A percentile compares a stretch with the other conserved stretches of the same genome.
Conservation (phyloP, 2,329 filamentous ascomycete species). For the Claviceps fusiformis region DNA sequence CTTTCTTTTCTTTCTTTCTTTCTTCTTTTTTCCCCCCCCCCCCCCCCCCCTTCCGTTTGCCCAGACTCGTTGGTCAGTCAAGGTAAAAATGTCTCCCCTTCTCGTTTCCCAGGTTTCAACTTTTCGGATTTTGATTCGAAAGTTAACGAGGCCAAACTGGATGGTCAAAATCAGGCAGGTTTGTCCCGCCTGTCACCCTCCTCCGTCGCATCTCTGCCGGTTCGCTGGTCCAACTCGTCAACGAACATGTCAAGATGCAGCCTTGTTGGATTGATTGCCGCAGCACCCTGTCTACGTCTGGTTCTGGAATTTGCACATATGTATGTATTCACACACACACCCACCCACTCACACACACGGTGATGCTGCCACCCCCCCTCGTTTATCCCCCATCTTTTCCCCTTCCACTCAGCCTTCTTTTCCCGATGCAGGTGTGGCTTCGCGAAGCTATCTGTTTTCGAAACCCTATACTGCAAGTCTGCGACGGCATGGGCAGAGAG, state of each 20-base stretch:
- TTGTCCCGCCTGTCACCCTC: background rate
- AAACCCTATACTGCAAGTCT: background rate
- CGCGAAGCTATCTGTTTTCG: no score
- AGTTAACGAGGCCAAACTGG: background rate
- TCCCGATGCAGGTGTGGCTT: background rate
- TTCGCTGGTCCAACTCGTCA: background rate
- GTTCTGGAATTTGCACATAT: background rate
- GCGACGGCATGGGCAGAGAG: background rate
- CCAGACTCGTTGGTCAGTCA: background rate
- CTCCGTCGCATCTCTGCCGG: constrained; percentile 1
- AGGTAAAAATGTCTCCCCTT: background rate
- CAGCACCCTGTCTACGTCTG: background rate
- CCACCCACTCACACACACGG: no score
- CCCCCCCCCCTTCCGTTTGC: background rate
- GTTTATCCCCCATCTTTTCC: background rate
- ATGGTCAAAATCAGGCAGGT: background rate
- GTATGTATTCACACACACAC: no score
- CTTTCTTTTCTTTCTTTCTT: no score
- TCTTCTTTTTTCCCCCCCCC: no score
- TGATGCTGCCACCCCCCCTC: background rate
- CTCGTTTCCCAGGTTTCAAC: no score
- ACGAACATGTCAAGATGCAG: background rate
- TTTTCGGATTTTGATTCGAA: background rate
- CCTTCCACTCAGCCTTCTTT: background rate
- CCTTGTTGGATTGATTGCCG: background rate